These are phyloP conservation scores for Triticum aestivum DNA, from an alignment of 176 grass and related monocot genomes.

Conservation along the genomic window DNA sequence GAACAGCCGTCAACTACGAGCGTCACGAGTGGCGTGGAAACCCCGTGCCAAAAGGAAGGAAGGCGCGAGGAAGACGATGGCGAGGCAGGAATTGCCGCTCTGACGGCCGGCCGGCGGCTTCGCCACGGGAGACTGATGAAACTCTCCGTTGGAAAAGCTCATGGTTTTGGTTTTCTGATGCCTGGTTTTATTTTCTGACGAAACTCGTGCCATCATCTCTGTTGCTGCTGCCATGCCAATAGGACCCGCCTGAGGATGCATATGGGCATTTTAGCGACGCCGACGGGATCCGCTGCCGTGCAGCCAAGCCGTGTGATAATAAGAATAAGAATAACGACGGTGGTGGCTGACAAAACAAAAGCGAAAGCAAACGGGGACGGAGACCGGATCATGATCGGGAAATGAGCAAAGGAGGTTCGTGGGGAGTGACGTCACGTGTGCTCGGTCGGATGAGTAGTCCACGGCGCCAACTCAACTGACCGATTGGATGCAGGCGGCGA, in stretches of 20 bases:
- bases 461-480: too few species aligned
- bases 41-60: background rate
- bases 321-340: constrained; percentile 31
- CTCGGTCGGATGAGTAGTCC: too few species aligned
- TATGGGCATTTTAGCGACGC: background rate
- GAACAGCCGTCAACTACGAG: background rate
- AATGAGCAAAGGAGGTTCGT: background rate
- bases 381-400: background rate
- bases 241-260: background rate
- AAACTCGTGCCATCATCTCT: background rate
- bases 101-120: background rate
- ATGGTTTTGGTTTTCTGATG: too few species aligned
- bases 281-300: background rate
- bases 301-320: constrained; percentile 19
- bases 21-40: constrained; percentile 1
- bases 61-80: background rate
- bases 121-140: background rate
- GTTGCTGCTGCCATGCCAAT: background rate
- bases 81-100: background rate
- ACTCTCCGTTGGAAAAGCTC: too few species aligned
- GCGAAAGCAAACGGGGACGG: background rate
- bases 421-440: background rate
- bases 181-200: too few species aligned
- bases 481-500: too few species aligned
- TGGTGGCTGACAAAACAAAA: constrained; percentile 18